These are phyloP conservation scores for Crithidia mellificae DNA, from an alignment of 208 protist genomes.

Conservation along the genomic window DNA sequence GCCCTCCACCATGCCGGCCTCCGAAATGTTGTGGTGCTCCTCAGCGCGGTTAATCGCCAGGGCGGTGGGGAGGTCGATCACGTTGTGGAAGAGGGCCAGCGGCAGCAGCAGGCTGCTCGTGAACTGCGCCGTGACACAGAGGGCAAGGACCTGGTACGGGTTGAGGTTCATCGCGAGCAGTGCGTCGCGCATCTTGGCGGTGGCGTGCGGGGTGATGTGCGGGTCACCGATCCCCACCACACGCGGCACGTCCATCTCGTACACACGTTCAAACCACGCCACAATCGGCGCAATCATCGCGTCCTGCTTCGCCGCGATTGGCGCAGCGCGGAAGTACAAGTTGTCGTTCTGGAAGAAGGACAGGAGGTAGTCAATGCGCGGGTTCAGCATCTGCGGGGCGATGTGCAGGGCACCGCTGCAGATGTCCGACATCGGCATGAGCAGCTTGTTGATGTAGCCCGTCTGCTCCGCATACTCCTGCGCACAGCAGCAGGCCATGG, in stretches of 20 bases:
- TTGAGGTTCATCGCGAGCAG: constrained; percentile 87
- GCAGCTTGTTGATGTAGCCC: constrained; percentile 82
- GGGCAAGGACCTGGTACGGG: constrained; percentile 87
- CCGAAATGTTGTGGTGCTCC: constrained; percentile 79
- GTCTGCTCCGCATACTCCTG: constrained; percentile 87
- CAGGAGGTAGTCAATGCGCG: constrained; percentile 91
- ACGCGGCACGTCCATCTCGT: constrained; percentile 80
- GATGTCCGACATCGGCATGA: constrained; percentile 91
- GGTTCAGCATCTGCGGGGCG: constrained; percentile 82
- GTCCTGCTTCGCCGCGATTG: constrained; percentile 81
- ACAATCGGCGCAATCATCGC: constrained; percentile 70
- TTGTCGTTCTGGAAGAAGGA: constrained; percentile 93
- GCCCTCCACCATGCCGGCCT: constrained; percentile 77
- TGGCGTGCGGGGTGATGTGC: constrained; percentile 57
- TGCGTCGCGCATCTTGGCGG: constrained; percentile 60
- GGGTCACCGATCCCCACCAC: constrained; percentile 87
- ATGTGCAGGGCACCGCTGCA: constrained; percentile 88
- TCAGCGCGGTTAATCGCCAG: constrained; percentile 86
- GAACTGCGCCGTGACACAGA: constrained; percentile 92
- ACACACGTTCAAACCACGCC: constrained; percentile 74
- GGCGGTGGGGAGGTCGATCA: constrained; percentile 75
- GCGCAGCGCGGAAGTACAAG: constrained; percentile 84
- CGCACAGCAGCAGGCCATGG: constrained; percentile 84
- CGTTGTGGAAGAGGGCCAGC: constrained; percentile 77
- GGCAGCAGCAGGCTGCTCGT: constrained; percentile 90